Percentiles rank a stretch among this genome's conserved stretches.
These are phyloP conservation scores for Leccinum laetum DNA, from an alignment of 1,284 basidiomycete species.

Conservation along the genomic window DNA sequence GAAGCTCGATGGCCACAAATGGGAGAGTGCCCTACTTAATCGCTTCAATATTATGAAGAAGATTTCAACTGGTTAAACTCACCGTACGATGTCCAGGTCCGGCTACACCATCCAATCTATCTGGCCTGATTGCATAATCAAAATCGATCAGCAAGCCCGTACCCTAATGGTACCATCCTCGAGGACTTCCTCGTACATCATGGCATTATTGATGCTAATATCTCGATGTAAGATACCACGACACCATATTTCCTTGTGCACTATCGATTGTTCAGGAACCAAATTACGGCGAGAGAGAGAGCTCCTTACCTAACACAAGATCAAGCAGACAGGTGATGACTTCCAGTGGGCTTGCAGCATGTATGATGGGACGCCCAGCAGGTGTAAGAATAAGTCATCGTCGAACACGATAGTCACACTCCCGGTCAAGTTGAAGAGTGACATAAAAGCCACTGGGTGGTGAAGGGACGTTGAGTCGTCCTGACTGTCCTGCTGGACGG, in stretches of 20 bases:
- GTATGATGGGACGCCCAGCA: neutral
- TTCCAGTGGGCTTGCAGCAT: neutral
- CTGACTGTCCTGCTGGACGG: neutral
- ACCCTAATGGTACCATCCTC: neutral
- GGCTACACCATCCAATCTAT: neutral
- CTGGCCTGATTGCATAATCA: neutral
- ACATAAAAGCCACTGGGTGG: neutral
- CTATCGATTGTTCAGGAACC: neutral
- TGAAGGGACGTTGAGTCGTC: neutral
- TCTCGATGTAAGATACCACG: neutral
- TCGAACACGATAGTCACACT: neutral
- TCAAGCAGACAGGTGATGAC: neutral
- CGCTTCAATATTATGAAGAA: neutral
- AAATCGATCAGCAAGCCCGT: neutral
- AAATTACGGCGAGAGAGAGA: neutral
- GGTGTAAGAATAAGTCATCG: neutral
- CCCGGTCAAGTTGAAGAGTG: neutral
- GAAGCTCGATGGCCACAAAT: neutral
- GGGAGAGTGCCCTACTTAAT: neutral
- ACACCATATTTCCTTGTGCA: neutral
- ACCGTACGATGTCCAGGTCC: neutral
- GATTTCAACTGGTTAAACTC: neutral
- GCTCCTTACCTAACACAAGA: neutral
- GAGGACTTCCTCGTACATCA: slow-evolving; percentile 2
- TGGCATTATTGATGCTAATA: slow-evolving; percentile 1